Conservation (phyloP, 805 yeast genomes). For the Allodekkera sacchari region DNA sequence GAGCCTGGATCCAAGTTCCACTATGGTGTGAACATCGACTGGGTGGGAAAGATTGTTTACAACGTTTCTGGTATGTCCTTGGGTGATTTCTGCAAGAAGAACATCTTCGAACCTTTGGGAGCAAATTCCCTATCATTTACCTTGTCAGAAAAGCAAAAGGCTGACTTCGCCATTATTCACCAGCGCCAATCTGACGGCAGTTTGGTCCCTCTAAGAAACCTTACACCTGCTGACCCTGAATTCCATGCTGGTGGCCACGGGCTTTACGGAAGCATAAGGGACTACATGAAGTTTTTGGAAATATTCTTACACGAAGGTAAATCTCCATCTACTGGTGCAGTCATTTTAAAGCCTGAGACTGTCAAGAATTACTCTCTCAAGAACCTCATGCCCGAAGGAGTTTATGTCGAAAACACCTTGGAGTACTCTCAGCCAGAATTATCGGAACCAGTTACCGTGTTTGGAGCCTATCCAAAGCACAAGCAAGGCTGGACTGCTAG, state of each 20-base stretch:
- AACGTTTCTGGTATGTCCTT: constrained; percentile 2
- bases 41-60: constrained; percentile 5
- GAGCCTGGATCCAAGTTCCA: constrained; percentile 11
- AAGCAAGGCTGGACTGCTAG: constrained; percentile 6
- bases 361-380: constrained; percentile 2
- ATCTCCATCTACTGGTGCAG: constrained; percentile 1
- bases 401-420: constrained; percentile 2
- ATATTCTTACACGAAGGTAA: constrained; percentile 6
- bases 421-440: constrained; percentile 3
- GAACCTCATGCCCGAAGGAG: constrained; percentile 4
- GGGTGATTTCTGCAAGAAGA: constrained; percentile 3
- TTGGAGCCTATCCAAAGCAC: constrained; percentile 2
- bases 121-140: constrained; percentile 4
- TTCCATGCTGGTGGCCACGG: constrained; percentile 8
- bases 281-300: constrained; percentile 5
- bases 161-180: constrained; percentile 1
- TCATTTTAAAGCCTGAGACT: constrained; percentile 5
- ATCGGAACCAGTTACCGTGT: not conserved
- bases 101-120: constrained; percentile 4
- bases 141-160: not conserved
- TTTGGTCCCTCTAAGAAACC: not conserved
- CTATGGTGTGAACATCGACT: constrained; percentile 4
- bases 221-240: not conserved
- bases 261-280: constrained; percentile 3
- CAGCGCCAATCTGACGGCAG: constrained; percentile 2